Conservation (phyloP, 1,139 yeast species). For the Pichia terricola region DNA sequence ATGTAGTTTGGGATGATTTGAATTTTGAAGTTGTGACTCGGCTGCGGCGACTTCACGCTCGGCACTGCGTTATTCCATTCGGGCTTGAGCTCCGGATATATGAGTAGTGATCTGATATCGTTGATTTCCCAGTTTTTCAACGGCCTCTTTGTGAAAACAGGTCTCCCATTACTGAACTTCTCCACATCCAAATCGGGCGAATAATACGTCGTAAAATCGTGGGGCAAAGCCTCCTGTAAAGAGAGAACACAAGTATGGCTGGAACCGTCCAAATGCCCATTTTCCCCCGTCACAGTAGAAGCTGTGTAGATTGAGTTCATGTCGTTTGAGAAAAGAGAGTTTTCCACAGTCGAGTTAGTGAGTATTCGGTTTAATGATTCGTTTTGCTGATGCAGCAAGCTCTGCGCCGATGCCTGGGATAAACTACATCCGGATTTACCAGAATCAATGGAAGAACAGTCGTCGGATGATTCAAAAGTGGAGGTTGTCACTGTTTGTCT, state of each 20-base stretch:
- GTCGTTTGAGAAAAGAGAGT: slow-evolving; percentile 12
- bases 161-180: slow-evolving; percentile 44
- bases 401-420: slow-evolving; percentile 11
- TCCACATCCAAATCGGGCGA: slow-evolving; percentile 44
- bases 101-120: slow-evolving; percentile 52
- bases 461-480: slow-evolving; percentile 13
- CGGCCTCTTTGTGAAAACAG: slow-evolving; percentile 48
- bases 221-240: slow-evolving; percentile 36
- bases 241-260: slow-evolving; percentile 13
- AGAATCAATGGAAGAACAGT: slow-evolving; percentile 17
- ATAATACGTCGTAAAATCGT: slow-evolving; percentile 42
- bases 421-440: slow-evolving; percentile 14
- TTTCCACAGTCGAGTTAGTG: slow-evolving; percentile 7
- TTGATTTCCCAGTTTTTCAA: slow-evolving; percentile 57
- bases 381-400: slow-evolving; percentile 12
- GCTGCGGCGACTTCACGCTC: slow-evolving; percentile 25
- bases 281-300: slow-evolving; percentile 7
- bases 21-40: slow-evolving; percentile 27
- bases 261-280: slow-evolving; percentile 1
- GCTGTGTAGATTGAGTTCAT: slow-evolving; percentile 14
- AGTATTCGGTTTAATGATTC: slow-evolving; percentile 7
- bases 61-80: slow-evolving; percentile 49
- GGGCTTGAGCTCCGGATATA: slow-evolving; percentile 37
- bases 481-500: slow-evolving; percentile 11
- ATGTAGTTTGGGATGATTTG: slow-evolving; percentile 42